Base-by-base conservation (phyloP, 768 basidiomycete species). In the Psilocybe cubensis region DNA sequence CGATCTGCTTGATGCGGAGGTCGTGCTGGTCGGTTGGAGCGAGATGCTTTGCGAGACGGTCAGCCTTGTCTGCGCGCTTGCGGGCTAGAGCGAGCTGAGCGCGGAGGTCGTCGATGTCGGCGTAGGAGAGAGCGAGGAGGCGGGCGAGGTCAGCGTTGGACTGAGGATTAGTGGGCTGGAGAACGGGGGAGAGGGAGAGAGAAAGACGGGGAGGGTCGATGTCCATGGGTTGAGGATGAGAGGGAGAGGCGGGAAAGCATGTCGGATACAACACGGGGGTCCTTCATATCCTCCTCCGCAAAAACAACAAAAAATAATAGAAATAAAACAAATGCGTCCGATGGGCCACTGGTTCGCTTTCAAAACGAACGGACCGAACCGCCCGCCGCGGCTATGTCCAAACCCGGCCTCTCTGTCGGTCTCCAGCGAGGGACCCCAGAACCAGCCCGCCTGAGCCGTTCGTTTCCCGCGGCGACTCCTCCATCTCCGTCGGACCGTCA, bases 71-170 rank as follows among this genome's bases (percentile, higher is more conserved):
- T 0, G 82, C 81, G 43, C 85, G 79, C 52, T 76, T 79, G 28
- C 70, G 68, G 0, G 71, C 57, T 0, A 60, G 17, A 1, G 65
- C 56, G 59, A 88, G 81, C 56, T 88, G 83, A 31, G 73, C 75
- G 18, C 77, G 74, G 45, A 88, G 78, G 20, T 51, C 11, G 10
- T 88, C 87, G 31, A 72, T 67, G 43, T 88, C 85, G 61, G 73
- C 74, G 63, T 83, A 83, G 44, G 82, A 76, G 33, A 79, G 73
- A 4, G 81, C 66, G 66, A 89, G 83, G 46, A 88, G 78, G 6
- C 74, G 62, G 12, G 87, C 86, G 64, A 89, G 83, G 56, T 82
- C 79, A 1, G 84, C 72, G 62, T 83, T 76, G 17, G 79, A 77
- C 3, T 31, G 49, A 29, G 23, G 17, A 38, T 31, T 31, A 43